Base-by-base conservation (phyloP, 768 basidiomycete species). In the Kwoniella shandongensis region DNA sequence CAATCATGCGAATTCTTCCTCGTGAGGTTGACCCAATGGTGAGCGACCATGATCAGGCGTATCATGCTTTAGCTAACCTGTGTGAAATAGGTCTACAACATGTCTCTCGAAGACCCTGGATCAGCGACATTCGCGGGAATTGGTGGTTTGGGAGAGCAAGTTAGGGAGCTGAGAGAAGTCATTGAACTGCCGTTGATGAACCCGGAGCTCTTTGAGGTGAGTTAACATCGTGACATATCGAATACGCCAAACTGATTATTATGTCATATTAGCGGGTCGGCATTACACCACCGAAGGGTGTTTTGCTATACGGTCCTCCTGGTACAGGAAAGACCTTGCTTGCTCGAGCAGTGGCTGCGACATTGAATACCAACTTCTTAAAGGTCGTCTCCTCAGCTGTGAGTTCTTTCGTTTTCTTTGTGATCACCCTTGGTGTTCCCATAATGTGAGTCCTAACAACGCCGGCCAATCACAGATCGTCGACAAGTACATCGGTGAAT, bases 301-400 rank as follows among this genome's bases (percentile, higher is more conserved):
- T 98, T 7, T 83, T 98, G 32, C 82, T 98, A 11, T 97, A 96
- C 67, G 94, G 94, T 0, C 94, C 94, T 20, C 93, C 93, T 0
- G 93, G 93, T 53, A 97, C 94, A 66, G 74, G 74, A 17, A 98
- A 98, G 80, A 98, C 93, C 0, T 83, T 97, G 3, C 84, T 97
- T 18, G 94, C 94, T 2, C 82, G 92, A 59, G 94, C 94, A 0
- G 91, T 94, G 10, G 94, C 94, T n/a, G 91, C 91, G 17, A 94
- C 88, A 2, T 82, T 94, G 25, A 83, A 89, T 67, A 97, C 93
- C 54, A 97, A 98, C 75, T 98, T 99, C 81, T 84, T 98, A 45
- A 98, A 98, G 77, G 94, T 99, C 51, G 96, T 98, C 46, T 93
- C 92, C 2, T 96, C 91, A 22, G 96, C 96, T 15, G 97, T 99